A percentile compares a stretch with the other conserved stretches of the same genome.
These are phyloP conservation scores for Drosera capensis DNA, from an alignment of 148 eudicot genomes.

Conservation along the genomic window DNA sequence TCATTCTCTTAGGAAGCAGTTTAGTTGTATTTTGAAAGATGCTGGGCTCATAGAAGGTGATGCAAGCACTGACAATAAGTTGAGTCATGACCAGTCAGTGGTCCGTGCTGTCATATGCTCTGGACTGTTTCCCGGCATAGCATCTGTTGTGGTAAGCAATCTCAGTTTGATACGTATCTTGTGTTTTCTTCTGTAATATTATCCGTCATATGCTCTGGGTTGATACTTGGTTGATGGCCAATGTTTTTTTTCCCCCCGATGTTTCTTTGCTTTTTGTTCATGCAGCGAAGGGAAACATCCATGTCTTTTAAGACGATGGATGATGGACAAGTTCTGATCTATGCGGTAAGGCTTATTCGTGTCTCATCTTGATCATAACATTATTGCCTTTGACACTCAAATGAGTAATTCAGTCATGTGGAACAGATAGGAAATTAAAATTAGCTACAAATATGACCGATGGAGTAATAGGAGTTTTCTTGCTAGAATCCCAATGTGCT, in stretches of 20 bases:
- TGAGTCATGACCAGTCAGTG: slow-evolving; percentile 89
- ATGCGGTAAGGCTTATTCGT: slow-evolving; percentile 49
- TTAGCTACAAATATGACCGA: too few species aligned
- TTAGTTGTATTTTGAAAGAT: slow-evolving; percentile 68
- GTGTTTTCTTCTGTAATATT: not conserved
- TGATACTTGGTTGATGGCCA: too few species aligned
- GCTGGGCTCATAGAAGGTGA: slow-evolving; percentile 65
- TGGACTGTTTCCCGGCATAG: slow-evolving; percentile 93
- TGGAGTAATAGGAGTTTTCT: too few species aligned
- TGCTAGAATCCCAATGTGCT: not conserved
- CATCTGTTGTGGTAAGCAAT: slow-evolving; percentile 82
- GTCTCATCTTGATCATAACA: not conserved
- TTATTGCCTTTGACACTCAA: too few species aligned
- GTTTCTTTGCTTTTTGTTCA: slow-evolving; percentile 8
- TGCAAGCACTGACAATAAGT: slow-evolving; percentile 46
- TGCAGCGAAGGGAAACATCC: slow-evolving; percentile 95
- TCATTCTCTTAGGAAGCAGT: slow-evolving; percentile 92
- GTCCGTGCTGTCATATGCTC: slow-evolving; percentile 97
- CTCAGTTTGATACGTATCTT: not conserved
- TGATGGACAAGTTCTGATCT: slow-evolving; percentile 88
- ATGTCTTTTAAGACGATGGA: slow-evolving; percentile 99
- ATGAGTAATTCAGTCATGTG: too few species aligned
- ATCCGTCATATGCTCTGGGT: too few species aligned
- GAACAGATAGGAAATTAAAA: too few species aligned
- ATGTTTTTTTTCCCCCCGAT: too few species aligned